phyloP scores from a whole-genome alignment of 257 asterid species.

The Capsicum baccatum region DNA sequence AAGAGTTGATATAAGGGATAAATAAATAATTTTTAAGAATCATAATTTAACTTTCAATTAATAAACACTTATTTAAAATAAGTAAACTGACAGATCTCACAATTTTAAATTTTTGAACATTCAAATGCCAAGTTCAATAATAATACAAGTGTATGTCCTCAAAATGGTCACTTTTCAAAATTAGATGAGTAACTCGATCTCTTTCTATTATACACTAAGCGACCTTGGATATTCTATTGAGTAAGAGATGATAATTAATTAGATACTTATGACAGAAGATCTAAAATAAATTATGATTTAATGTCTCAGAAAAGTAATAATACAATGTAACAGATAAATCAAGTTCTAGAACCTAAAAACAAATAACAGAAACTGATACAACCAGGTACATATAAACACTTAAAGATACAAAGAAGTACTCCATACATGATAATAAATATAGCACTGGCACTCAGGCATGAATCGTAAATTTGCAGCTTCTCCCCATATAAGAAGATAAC shows the following conservation, averaged over 20 bases:
- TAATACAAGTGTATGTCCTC: not conserved
- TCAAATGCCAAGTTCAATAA: constrained; percentile 24
- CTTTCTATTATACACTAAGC: not conserved
- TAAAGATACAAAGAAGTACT: constrained; percentile 16
- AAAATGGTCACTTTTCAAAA: constrained; percentile 18
- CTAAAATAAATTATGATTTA: not conserved
- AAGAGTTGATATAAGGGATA: not conserved
- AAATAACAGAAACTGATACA: constrained; percentile 12
- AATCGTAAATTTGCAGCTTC: constrained; percentile 98
- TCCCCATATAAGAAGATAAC: constrained; percentile 98
- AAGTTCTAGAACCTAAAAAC: constrained; percentile 19
- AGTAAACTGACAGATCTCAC: not conserved
- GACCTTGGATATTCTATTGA: constrained; percentile 12
- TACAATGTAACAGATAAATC: not conserved
- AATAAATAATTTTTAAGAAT: not conserved
- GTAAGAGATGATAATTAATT: not conserved
- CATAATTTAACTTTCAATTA: not conserved
- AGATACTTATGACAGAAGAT: not conserved
- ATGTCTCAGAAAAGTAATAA: constrained; percentile 4
- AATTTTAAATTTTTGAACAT: not conserved
- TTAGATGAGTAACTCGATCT: not conserved
- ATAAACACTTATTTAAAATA: not conserved
- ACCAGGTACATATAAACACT: constrained; percentile 6
- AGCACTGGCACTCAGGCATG: constrained; percentile 99
- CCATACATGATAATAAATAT: constrained; percentile 90